Conservation (phyloP, 495 filamentous ascomycete genomes). For the Hypomontagnella submonticulosa region DNA sequence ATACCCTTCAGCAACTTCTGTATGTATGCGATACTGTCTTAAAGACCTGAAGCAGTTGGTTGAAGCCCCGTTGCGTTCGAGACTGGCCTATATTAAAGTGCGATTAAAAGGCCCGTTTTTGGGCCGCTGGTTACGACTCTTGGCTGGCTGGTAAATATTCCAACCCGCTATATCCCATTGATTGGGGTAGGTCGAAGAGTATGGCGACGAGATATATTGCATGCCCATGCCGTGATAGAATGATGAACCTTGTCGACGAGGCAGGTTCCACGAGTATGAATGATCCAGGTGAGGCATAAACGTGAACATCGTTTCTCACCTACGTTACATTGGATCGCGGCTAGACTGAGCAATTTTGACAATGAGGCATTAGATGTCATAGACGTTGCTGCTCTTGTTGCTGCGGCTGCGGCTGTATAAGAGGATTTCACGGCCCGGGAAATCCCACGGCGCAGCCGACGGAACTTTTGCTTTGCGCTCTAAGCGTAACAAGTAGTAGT, state of each 20-base stretch:
- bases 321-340: slow-evolving; percentile 5
- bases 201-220: neutral
- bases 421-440: slow-evolving; percentile 23
- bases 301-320: neutral
- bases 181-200: neutral
- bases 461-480: slow-evolving; percentile 1
- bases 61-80: slow-evolving; percentile 30
- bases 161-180: neutral
- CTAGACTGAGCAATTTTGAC: slow-evolving; percentile 10
- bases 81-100: slow-evolving; percentile 27
- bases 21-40: slow-evolving; percentile 20
- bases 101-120: slow-evolving; percentile 39
- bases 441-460: slow-evolving; percentile 8
- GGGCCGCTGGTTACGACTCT: neutral
- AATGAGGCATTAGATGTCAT: slow-evolving; percentile 19
- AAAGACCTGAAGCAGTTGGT: slow-evolving; percentile 3
- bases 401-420: neutral
- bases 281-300: slow-evolving; percentile 21
- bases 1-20: neutral
- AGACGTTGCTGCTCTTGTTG: neutral
- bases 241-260: neutral
- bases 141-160: neutral
- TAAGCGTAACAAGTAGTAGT: neutral
- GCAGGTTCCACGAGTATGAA: neutral
- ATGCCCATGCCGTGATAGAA: too few species aligned